A percentile compares a stretch with the other conserved stretches of the same genome.
These are phyloP conservation scores for Jimgerdemannia lactiflua DNA, from an alignment of 192 early-diverging fungal genomes.

Conservation along the genomic window DNA sequence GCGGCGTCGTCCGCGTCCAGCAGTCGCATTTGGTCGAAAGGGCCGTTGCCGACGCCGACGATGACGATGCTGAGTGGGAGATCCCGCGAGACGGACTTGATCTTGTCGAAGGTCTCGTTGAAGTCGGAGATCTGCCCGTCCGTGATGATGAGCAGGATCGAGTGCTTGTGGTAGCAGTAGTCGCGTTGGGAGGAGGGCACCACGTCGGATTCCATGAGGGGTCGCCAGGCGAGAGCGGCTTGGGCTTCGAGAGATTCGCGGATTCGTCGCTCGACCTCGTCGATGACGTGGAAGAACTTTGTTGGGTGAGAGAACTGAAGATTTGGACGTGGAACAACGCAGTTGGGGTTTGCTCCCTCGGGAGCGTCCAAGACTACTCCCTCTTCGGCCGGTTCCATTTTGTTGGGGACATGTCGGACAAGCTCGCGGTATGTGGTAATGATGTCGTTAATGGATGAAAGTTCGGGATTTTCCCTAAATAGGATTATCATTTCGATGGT, in stretches of 20 bases:
- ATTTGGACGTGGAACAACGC: not conserved
- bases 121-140: constrained; percentile 10
- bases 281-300: constrained; percentile 2
- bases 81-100: constrained; percentile 7
- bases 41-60: constrained; percentile 6
- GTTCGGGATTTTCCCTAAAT: too few relatives aligned
- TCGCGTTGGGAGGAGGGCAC: too few relatives aligned
- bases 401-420: too few relatives aligned
- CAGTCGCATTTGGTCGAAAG: constrained; percentile 5
- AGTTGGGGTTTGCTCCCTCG: too few relatives aligned
- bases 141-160: constrained; percentile 9
- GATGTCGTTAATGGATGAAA: too few relatives aligned
- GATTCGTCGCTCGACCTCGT: constrained; percentile 7
- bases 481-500: too few relatives aligned
- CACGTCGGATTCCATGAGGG: too few relatives aligned
- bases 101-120: constrained; percentile 1
- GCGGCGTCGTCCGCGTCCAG: not conserved
- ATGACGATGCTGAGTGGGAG: constrained; percentile 9
- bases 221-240: too few relatives aligned
- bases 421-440: too few relatives aligned
- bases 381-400: too few relatives aligned
- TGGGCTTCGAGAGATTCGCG: not conserved
- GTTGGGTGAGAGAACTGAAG: constrained; percentile 8
- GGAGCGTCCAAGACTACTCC: too few relatives aligned
- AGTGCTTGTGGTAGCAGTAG: too few relatives aligned